Conservation (phyloP, 2,329 filamentous ascomycete genomes). For the Ophiosphaerella herpotricha region DNA sequence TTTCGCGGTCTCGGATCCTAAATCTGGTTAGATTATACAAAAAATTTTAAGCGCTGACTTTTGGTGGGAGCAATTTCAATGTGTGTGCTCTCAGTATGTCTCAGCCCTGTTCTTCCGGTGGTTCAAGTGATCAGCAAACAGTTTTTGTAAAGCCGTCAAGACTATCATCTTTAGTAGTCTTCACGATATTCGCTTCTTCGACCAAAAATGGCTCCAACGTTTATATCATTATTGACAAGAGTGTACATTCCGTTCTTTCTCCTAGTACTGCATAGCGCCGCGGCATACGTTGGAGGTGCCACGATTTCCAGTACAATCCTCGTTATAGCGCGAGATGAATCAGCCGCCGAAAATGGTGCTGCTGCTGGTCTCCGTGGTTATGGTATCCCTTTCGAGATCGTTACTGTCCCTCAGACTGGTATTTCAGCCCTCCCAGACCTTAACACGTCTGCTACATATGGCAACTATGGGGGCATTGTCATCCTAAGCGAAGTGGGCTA, state of each 20-base stretch:
- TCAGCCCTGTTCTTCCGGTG: no score
- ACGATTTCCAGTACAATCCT: slow-evolving; percentile 55
- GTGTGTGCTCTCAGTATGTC: no score
- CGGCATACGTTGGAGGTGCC: slow-evolving; percentile 29
- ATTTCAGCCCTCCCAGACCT: slow-evolving; percentile 55
- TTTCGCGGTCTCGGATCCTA: no score
- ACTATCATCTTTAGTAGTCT: no score
- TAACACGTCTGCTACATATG: slow-evolving; percentile 53
- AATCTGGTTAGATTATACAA: no score
- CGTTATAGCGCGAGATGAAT: slow-evolving; percentile 59
- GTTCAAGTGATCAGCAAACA: no score
- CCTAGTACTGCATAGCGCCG: slow-evolving; percentile 20
- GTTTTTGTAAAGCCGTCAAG: no score
- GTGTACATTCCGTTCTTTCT: slow-evolving; percentile 15
- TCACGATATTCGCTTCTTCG: no score
- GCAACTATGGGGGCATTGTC: slow-evolving; percentile 66
- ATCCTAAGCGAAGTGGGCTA: slow-evolving; percentile 60
- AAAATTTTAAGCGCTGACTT: no score
- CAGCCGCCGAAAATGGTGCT: slow-evolving; percentile 56
- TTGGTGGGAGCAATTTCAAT: no score
- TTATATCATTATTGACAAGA: no score
- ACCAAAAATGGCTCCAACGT: no score
- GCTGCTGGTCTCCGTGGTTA: slow-evolving; percentile 63
- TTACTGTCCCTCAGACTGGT: slow-evolving; percentile 60
- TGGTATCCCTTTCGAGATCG: slow-evolving; percentile 62